Base-by-base conservation (phyloP, 768 basidiomycete genomes). In the Crucibulum laeve region DNA sequence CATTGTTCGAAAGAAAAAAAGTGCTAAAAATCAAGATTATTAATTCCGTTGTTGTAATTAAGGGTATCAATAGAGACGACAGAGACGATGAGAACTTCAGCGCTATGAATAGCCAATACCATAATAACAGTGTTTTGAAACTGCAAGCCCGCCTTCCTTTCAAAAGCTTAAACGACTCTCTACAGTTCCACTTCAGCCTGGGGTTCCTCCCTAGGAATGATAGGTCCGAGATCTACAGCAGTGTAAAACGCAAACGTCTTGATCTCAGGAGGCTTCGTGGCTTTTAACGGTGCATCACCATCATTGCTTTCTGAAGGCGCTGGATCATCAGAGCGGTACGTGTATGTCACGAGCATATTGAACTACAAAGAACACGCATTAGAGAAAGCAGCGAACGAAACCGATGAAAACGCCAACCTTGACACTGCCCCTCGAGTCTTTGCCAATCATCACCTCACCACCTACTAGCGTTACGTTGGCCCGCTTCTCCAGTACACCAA, bases 231-330 rank as follows among this genome's bases (percentile, higher is more conserved):
- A 55, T 88, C 82, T 13, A 94, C 82, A 3, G 85, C 81, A 0
- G 84, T 87, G 57, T 89, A 93, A 63, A 95, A 96, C 23, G 87
- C 81, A 61, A 95, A 94, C 4, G 86, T 90, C 67, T 91, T 92
- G 53, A 82, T 79, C 58, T 89, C 88, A 2, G 84, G 79, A 1
- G 65, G 58, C 49, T 79, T 79, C 38, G 65, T 59, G n/a, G 65
- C 46, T 15, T 70, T 69, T 14, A 71, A 64, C 32, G 71, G 65
- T 13, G 60, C 62, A 11, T 62, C 59, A 21, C 54, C 68, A 19
- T 76, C 76, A 40, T 77, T 79, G 47, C 79, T 76, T 41, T 84
- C 82, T 1, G 80, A 76, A 11, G 80, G 77, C 2, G 79, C 71
- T 18, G 82, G 75, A 47, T 96, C 94, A 55, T 98, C 95, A 0